Conservation (phyloP, 1,139 yeast genomes). For the Citeromyces siamensis region DNA sequence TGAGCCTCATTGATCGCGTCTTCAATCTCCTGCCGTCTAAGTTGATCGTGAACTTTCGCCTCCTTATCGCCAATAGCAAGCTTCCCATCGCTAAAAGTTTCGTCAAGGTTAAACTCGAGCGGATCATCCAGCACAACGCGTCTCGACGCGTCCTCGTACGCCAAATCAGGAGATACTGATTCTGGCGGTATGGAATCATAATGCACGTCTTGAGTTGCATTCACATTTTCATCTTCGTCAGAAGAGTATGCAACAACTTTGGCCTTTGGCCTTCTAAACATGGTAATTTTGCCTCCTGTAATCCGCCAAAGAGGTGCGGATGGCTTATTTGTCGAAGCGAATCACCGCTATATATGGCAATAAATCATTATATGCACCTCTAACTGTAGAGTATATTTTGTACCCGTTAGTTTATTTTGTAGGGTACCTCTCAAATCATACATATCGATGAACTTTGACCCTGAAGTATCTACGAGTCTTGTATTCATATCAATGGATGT, state of each 20-base stretch:
- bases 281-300: too few species aligned
- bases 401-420: too few species aligned
- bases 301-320: too few species aligned
- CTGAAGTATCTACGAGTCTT: too few species aligned
- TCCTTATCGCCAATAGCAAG: constrained; percentile 21
- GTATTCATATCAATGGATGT: too few species aligned
- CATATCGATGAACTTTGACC: too few species aligned
- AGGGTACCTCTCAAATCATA: too few species aligned
- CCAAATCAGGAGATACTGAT: neutral
- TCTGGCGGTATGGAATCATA: neutral
- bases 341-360: too few species aligned
- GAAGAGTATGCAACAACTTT: constrained; percentile 1
- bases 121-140: constrained; percentile 18
- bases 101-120: constrained; percentile 16
- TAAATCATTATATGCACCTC: too few species aligned
- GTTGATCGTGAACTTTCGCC: constrained; percentile 12
- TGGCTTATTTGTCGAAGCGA: too few species aligned
- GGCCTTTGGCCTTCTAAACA: constrained; percentile 2
- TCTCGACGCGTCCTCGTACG: constrained; percentile 15
- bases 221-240: constrained; percentile 1
- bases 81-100: constrained; percentile 22
- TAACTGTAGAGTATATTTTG: too few species aligned
- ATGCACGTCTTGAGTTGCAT: neutral
- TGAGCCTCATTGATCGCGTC: constrained; percentile 23
- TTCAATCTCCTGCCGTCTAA: constrained; percentile 24